Evolutionary conservation across 1,284 basidiomycete genomes (phyloP), one percentile per base, ranked within the genome.

Genomic region (Coniophora puteana): DNA sequence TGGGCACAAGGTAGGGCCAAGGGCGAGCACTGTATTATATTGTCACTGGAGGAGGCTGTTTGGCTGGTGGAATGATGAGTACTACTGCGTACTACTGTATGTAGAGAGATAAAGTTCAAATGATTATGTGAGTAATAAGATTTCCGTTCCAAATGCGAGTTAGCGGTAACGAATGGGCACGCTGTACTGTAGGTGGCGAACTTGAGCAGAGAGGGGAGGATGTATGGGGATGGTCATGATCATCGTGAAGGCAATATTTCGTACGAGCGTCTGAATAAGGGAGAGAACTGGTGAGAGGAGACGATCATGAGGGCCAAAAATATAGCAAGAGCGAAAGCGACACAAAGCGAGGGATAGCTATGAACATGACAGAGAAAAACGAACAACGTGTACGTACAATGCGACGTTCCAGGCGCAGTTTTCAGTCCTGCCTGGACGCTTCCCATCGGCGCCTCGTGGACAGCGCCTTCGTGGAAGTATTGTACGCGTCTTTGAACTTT

Each of bases 211-310:
- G n/a, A n/a, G n/a, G n/a, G n/a, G n/a, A n/a, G n/a, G n/a, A n/a
- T n/a, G n/a, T n/a, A n/a, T 8, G 29, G 28, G 16, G 36, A 32
- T 37, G 47, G 35, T 63, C 61, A 41, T 59, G 49, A 62, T 57
- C 48, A 52, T 59, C 56, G 47, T 59, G 44, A 22, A 39, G 40
- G 40, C 38, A 51, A 44, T 42, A 38, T 43, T 47, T 58, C 52
- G 50, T 62, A 47, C 39, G 40, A 38, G 35, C 39, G 52, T 46
- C 51, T 46, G 34, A 52, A 57, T 20, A 32, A 30, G 27, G 21
- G 44, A 21, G n/a, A 12, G 17, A 35, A 7, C 8, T 18, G n/a
- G 33, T 21, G 33, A 21, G 33, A 20, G 10, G 8, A 8, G 33
- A 6, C 17, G 14, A 35, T 14, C 14, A 31, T n/a, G n/a, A n/a